Evolutionary conservation across 768 basidiomycete genomes (phyloP), one percentile per base, ranked within the genome.

Genomic region (Tricholoma flavovirens): DNA sequence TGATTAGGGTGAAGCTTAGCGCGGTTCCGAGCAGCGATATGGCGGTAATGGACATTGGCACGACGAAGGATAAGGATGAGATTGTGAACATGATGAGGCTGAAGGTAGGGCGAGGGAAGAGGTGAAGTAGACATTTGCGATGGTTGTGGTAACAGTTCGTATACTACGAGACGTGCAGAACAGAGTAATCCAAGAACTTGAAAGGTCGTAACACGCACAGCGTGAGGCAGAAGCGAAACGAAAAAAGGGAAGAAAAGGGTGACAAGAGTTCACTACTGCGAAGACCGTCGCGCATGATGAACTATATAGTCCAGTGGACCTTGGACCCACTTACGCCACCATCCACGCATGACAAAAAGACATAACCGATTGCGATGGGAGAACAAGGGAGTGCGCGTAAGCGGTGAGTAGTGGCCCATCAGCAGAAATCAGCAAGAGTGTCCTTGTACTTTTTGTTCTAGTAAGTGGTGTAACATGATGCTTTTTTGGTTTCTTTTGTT

Each of bases 41-140:
- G 60, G 30, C 60, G 40, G 64, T 78, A 76, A 48, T 70, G 75
- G 3, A 59, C 63, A 65, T 82, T 83, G 45, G 82, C 71, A 24
- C 62, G 57, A 15, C 71, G 75, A 36, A 83, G 71, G 53, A 72
- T 75, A 54, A 59, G 56, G 35, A 74, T 59, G 63, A 83, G 69
- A 57, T 77, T 73, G 5, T 57, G 55, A 51, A 75, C 63, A 56
- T 65, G 64, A 64, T 62, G 53, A 60, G 65, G 46, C 56, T 59
- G 49, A 62, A 73, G 67, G 46, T 59, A 42, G 40, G 56, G 35
- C 29, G 51, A 29, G 53, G 40, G 52, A 36, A 30, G 40, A 38
- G 43, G 35, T 40, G 56, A 53, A 29, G 63, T 26, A 59, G 61
- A 54, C 66, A 69, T 68, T 49, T 45, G 4, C 54, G 38, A 54